Percentiles rank a stretch among this genome's conserved stretches.
Evolutionary conservation across 2,329 filamentous ascomycete species (phyloP).

Genomic region (Phialophora chinensis): DNA sequence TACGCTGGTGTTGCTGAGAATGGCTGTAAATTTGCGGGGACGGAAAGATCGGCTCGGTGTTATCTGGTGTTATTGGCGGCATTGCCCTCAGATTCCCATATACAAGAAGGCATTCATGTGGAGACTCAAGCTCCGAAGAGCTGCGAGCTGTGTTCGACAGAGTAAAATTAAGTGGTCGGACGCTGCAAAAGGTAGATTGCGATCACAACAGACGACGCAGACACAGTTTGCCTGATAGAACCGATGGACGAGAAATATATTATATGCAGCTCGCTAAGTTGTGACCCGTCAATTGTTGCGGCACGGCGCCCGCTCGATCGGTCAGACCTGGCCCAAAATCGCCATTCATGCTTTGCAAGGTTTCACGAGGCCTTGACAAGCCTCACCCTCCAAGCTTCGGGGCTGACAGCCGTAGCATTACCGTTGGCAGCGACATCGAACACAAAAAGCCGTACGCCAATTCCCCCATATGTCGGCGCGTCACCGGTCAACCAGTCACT

Average conservation of each 20-base stretch:
- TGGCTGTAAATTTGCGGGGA: background rate
- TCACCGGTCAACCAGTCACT: conserved; percentile 35
- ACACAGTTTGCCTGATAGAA: background rate
- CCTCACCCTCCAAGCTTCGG: conserved; percentile 34
- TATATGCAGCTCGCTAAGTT: background rate
- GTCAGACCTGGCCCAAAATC: background rate
- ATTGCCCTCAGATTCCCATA: background rate
- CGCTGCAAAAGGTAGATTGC: background rate
- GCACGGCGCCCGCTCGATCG: background rate
- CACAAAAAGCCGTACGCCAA: conserved; percentile 40
- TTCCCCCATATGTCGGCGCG: conserved; percentile 37
- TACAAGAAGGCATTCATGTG: background rate
- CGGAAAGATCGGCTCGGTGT: background rate
- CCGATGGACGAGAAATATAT: background rate
- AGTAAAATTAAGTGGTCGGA: background rate
- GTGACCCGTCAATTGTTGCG: background rate
- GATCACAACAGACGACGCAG: background rate
- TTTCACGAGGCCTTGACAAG: conserved; percentile 22
- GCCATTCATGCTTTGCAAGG: background rate
- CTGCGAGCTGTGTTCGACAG: background rate
- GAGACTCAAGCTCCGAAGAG: background rate
- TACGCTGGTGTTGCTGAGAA: background rate
- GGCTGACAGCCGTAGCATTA: conserved; percentile 35
- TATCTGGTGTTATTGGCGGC: background rate
- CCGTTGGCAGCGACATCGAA: conserved; percentile 42